Percentiles rank a stretch among this genome's conserved stretches.
These are phyloP conservation scores for Alopecurus myosuroides DNA, from an alignment of 176 grass and related monocot genomes.

Conservation along the genomic window DNA sequence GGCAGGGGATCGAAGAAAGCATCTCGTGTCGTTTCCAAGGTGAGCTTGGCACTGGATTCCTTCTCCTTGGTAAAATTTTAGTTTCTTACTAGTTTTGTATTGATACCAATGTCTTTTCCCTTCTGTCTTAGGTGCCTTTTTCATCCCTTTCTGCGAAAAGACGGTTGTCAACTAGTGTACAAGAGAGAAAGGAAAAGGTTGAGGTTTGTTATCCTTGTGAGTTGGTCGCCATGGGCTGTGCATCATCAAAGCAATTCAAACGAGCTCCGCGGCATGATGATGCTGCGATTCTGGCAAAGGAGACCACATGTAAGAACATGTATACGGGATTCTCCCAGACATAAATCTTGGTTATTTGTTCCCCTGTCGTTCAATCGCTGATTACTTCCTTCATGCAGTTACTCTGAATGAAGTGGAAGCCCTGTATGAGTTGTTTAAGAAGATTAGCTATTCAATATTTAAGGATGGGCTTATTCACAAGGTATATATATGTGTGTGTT, in stretches of 20 bases:
- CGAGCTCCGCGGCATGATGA: constrained; percentile 37
- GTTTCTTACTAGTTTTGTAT: not conserved
- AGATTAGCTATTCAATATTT: constrained; percentile 68
- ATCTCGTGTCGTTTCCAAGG: not conserved
- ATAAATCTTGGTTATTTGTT: not conserved
- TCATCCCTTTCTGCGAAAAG: not conserved
- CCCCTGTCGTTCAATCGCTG: not conserved
- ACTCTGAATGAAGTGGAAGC: constrained; percentile 76
- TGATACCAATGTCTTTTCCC: not conserved
- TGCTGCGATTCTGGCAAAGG: constrained; percentile 44
- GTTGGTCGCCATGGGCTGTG: constrained; percentile 52
- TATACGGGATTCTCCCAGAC: not conserved
- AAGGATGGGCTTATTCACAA: constrained; percentile 80
- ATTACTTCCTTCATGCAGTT: constrained; percentile 35
- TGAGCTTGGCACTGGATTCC: not conserved
- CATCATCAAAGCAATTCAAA: constrained; percentile 40
- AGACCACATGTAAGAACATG: constrained; percentile 68
- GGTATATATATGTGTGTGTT: constrained; percentile 15
- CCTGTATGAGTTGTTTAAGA: constrained; percentile 75
- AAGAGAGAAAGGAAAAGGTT: not conserved
- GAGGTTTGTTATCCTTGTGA: not conserved
- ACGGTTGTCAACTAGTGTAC: not conserved
- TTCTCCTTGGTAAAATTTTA: not conserved
- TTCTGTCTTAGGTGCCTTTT: constrained; percentile 1
- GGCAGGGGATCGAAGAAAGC: not conserved